A percentile compares a stretch with the other conserved stretches of the same genome.
Evolutionary conservation across 768 basidiomycete species (phyloP).

Genomic region (Rhizopogon salebrosus): DNA sequence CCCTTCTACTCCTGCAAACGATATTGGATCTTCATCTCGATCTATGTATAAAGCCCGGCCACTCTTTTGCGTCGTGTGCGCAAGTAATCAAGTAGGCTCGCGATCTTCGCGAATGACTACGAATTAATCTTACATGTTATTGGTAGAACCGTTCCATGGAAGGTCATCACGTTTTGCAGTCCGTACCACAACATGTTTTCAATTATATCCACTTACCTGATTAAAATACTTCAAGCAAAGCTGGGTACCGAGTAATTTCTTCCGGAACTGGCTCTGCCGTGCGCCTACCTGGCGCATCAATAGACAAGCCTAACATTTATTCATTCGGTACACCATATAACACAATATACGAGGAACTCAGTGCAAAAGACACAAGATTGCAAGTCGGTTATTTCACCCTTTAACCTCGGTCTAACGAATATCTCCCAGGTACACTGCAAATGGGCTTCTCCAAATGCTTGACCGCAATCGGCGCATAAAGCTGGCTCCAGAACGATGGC

Average conservation of each 20-base stretch:
- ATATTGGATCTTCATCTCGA: slow-evolving; percentile 7
- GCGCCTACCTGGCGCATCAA: slow-evolving; percentile 89
- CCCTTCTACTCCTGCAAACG: neutral
- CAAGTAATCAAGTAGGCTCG: slow-evolving; percentile 84
- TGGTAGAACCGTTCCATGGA: slow-evolving; percentile 96
- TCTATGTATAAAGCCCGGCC: slow-evolving; percentile 60
- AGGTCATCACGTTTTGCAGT: slow-evolving; percentile 88
- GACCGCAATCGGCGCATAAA: slow-evolving; percentile 94
- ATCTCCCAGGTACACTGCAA: slow-evolving; percentile 73
- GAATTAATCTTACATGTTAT: slow-evolving; percentile 14
- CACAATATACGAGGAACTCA: slow-evolving; percentile 87
- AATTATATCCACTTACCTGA: neutral
- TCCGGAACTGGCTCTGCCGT: slow-evolving; percentile 97
- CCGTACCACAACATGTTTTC: slow-evolving; percentile 28
- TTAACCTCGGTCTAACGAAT: slow-evolving; percentile 10
- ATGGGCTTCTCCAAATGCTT: slow-evolving; percentile 92
- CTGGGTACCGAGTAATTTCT: slow-evolving; percentile 86
- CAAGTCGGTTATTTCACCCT: slow-evolving; percentile 34
- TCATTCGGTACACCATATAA: slow-evolving; percentile 97
- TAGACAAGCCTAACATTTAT: slow-evolving; percentile 98
- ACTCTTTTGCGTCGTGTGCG: slow-evolving; percentile 96
- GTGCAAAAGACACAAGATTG: slow-evolving; percentile 77
- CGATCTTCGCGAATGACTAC: neutral
- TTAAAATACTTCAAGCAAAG: slow-evolving; percentile 60
- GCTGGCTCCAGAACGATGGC: slow-evolving; percentile 93